phyloP scores from a whole-genome alignment of 345 rosid genomes.

The Anastatica hierochuntica region DNA sequence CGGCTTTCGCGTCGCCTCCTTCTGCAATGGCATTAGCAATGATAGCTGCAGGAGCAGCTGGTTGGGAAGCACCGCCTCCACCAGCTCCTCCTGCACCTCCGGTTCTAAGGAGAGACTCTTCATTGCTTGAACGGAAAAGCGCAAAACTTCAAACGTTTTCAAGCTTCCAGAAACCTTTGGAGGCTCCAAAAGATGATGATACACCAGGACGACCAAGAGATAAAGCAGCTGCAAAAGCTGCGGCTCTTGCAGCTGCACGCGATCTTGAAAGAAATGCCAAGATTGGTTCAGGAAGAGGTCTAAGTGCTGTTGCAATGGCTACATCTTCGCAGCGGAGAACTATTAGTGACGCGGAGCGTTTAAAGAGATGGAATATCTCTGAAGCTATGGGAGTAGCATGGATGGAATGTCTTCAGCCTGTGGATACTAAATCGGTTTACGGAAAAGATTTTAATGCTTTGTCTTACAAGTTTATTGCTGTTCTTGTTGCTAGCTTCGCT shows the following conservation, averaged over 20 bases:
- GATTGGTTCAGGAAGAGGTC: slow-evolving; percentile 98
- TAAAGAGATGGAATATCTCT: slow-evolving; percentile 73
- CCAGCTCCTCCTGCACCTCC: slow-evolving; percentile 32
- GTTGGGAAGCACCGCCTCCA: slow-evolving; percentile 55
- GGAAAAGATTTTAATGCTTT: slow-evolving; percentile 95
- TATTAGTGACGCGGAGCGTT: slow-evolving; percentile 79
- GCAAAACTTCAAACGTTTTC: slow-evolving; percentile 67
- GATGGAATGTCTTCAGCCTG: slow-evolving; percentile 95
- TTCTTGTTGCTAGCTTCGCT: slow-evolving; percentile 98
- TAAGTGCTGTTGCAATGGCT: slow-evolving; percentile 98
- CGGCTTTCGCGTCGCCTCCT: slow-evolving; percentile 99
- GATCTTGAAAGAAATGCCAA: slow-evolving; percentile 94
- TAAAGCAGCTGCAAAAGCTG: slow-evolving; percentile 95
- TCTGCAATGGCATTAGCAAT: slow-evolving; percentile 98
- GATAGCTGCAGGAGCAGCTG: slow-evolving; percentile 99
- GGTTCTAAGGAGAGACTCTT: slow-evolving; percentile 65
- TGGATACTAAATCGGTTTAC: slow-evolving; percentile 78
- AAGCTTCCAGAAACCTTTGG: slow-evolving; percentile 79
- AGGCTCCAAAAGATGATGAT: slow-evolving; percentile 47
- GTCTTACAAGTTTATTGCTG: slow-evolving; percentile 84
- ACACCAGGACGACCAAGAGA: slow-evolving; percentile 64
- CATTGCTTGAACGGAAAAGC: slow-evolving; percentile 73
- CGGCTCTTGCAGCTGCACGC: slow-evolving; percentile 94
- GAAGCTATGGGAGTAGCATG: slow-evolving; percentile 99
- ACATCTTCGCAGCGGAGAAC: slow-evolving; percentile 86